Base-by-base conservation (phyloP, 805 yeast genomes). In the Suhomyces sp. region DNA sequence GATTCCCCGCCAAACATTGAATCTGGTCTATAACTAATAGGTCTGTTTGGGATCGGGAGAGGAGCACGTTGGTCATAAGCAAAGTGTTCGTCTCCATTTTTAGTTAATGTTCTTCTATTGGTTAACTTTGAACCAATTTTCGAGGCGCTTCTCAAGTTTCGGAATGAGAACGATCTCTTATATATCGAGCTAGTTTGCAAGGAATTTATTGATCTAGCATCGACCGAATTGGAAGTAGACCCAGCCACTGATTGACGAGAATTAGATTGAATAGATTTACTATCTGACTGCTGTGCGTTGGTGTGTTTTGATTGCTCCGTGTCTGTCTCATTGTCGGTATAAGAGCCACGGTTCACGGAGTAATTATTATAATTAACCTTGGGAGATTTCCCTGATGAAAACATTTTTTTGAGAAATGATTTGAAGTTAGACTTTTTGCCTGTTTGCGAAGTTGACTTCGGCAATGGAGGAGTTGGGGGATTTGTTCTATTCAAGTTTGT, bases 381-480 rank as follows among this genome's bases (percentile, higher is more conserved):
- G n/a, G 38, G n/a, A 17, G 46, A 31, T 44, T 29, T 52, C 2
- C 47, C 40, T 51, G 47, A 31, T 4, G 51, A 23, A 26, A 51
- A 48, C 38, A 57, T 33, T 48, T 57, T 60, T 50, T 56, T 60
- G 52, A 57, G 57, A 15, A 61, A 53, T n/a, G 56, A 46, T 46
- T 61, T 62, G 29, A 62, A 54, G 35, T 54, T 53, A 6, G 57
- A 35, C 33, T 27, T 27, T 5, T 12, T 44, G 2, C 24, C 23
- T 46, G 13, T 22, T 17, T 38, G 42, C 31, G 33, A 12, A 36
- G 41, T 2, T 36, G 22, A 15, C 41, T 36, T 36, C 7, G 22
- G 40, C 40, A 35, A 35, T 38, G 9, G 54, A 69, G 69, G 22
- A 73, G 66, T 22, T 23, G 23, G 12, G 6, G 38, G 26, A 10